Conservation (phyloP, 805 yeast genomes). For the Wickerhamiella domercqiae region DNA sequence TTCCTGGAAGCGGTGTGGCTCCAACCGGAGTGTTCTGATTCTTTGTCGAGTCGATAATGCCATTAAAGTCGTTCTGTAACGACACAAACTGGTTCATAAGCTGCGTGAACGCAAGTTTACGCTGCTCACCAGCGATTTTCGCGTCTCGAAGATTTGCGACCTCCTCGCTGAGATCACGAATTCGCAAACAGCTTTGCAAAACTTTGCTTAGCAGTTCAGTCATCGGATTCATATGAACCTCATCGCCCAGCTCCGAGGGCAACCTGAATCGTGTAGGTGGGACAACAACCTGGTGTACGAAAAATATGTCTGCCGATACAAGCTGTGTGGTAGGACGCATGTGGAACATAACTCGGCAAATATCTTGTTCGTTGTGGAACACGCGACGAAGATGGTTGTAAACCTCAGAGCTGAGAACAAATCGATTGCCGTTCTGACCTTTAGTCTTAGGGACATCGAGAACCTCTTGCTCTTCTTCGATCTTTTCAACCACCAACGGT, state of each 20-base stretch:
- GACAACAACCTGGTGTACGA: slow-evolving; percentile 73
- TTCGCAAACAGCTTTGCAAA: slow-evolving; percentile 61
- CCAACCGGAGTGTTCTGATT: slow-evolving; percentile 58
- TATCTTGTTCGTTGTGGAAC: slow-evolving; percentile 54
- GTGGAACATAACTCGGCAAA: slow-evolving; percentile 64
- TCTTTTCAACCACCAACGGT: slow-evolving; percentile 8
- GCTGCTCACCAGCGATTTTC: slow-evolving; percentile 44
- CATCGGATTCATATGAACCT: slow-evolving; percentile 84
- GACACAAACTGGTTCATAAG: slow-evolving; percentile 93
- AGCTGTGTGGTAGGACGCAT: slow-evolving; percentile 48
- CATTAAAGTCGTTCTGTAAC: slow-evolving; percentile 87
- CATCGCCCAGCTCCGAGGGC: slow-evolving; percentile 95
- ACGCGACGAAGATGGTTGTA: slow-evolving; percentile 61
- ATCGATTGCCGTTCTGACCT: slow-evolving; percentile 56
- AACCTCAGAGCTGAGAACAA: slow-evolving; percentile 76
- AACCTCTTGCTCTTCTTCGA: neutral
- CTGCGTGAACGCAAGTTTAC: slow-evolving; percentile 66
- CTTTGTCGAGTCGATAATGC: slow-evolving; percentile 82
- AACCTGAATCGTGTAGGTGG: slow-evolving; percentile 95
- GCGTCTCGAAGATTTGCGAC: slow-evolving; percentile 48
- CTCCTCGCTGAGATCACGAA: slow-evolving; percentile 81
- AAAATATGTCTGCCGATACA: slow-evolving; percentile 66
- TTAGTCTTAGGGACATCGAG: slow-evolving; percentile 25
- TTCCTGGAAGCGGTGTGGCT: slow-evolving; percentile 76
- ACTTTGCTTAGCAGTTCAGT: slow-evolving; percentile 75